These are phyloP conservation scores for Rhodosorus marinus DNA, from an alignment of 23 red algal genomes.

Conservation along the genomic window DNA sequence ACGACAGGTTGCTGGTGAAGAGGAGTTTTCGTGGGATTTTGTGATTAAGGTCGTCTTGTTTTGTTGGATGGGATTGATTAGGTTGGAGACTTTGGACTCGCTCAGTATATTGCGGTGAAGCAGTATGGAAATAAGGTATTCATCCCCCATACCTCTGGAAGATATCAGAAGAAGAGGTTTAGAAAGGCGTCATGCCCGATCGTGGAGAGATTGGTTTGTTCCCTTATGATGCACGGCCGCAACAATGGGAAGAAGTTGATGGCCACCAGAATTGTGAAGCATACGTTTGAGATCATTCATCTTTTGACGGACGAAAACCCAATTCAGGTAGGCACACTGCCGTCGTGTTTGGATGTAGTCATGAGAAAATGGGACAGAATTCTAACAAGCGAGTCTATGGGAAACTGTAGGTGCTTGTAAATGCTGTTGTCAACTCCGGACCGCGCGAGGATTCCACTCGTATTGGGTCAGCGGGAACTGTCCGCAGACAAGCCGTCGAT, in stretches of 20 bases:
- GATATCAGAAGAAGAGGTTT: slow-evolving; percentile 86
- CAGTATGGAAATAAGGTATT: slow-evolving; percentile 88
- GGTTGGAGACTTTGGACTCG: slow-evolving; percentile 83
- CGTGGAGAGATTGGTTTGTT: slow-evolving; percentile 87
- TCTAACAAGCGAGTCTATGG: background rate
- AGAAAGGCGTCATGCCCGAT: slow-evolving; percentile 94
- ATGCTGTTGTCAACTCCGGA: slow-evolving; percentile 92
- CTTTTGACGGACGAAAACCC: slow-evolving; percentile 94
- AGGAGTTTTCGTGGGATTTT: too few species aligned
- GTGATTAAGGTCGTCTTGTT: too few species aligned
- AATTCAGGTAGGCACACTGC: slow-evolving; percentile 30
- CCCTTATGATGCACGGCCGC: slow-evolving; percentile 96
- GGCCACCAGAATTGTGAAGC: slow-evolving; percentile 97
- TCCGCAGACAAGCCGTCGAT: slow-evolving; percentile 96
- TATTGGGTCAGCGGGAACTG: slow-evolving; percentile 93
- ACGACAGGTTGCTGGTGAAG: too few species aligned
- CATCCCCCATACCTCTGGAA: slow-evolving; percentile 94
- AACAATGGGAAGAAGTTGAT: slow-evolving; percentile 99
- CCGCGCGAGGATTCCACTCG: slow-evolving; percentile 96
- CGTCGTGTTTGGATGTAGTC: too few species aligned
- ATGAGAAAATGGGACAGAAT: too few species aligned
- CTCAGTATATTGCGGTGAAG: slow-evolving; percentile 98
- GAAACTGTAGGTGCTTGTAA: slow-evolving; percentile 82
- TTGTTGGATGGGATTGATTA: too few species aligned
- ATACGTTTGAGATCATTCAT: slow-evolving; percentile 98